These are phyloP conservation scores for Centaurea solstitialis DNA, from an alignment of 129 eudicot species.

Conservation along the genomic window DNA sequence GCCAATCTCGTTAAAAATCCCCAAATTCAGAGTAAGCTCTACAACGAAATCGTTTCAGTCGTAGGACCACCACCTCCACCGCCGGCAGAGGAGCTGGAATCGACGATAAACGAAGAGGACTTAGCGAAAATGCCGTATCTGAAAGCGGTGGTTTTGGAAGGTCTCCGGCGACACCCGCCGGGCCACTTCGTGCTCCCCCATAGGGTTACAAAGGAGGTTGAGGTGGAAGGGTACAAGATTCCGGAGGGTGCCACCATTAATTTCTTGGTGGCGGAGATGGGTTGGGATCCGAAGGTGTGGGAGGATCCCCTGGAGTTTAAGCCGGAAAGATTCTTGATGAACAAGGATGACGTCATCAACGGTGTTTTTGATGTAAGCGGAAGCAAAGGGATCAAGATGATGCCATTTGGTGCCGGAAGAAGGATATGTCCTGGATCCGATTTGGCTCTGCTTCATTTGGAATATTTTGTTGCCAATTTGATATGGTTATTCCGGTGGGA, in stretches of 20 bases:
- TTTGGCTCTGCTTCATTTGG: constrained; percentile 62
- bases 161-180: constrained; percentile 64
- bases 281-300: constrained; percentile 64
- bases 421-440: constrained; percentile 54
- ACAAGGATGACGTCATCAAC: neutral
- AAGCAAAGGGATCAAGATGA: constrained; percentile 59
- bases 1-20: constrained; percentile 70
- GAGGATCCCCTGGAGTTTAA: constrained; percentile 57
- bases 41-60: constrained; percentile 48
- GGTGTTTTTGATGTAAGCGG: constrained; percentile 53
- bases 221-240: constrained; percentile 46
- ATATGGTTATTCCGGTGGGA: constrained; percentile 47
- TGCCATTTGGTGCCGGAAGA: constrained; percentile 78
- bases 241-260: constrained; percentile 43
- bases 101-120: constrained; percentile 45
- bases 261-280: constrained; percentile 68
- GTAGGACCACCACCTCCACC: constrained; percentile 25
- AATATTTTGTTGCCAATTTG: constrained; percentile 62
- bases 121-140: constrained; percentile 50
- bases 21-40: constrained; percentile 49
- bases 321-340: constrained; percentile 59
- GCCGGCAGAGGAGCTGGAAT: neutral
- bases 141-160: constrained; percentile 59
- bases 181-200: constrained; percentile 55
- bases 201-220: constrained; percentile 34